Conservation (phyloP, 768 basidiomycete species). For the Xerocomellus amylosporus region DNA sequence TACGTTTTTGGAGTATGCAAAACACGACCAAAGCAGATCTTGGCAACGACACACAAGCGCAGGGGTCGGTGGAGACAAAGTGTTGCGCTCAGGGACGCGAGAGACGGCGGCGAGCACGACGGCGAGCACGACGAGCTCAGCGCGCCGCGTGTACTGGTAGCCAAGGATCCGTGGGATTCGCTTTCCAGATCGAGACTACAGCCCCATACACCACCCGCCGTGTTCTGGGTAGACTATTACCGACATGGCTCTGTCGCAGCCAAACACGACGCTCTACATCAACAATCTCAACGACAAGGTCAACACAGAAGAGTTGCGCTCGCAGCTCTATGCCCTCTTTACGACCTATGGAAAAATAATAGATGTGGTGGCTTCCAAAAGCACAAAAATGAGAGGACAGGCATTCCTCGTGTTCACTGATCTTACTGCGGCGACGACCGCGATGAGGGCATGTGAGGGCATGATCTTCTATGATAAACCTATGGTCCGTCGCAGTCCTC, state of each 20-base stretch:
- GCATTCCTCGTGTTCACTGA: slow-evolving; percentile 96
- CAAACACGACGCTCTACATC: slow-evolving; percentile 86
- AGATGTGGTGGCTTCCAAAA: slow-evolving; percentile 89
- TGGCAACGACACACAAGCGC: slow-evolving; percentile 8
- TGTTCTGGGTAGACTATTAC: not conserved
- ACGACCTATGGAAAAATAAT: slow-evolving; percentile 91
- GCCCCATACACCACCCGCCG: not conserved
- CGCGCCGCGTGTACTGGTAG: not conserved
- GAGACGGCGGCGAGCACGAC: slow-evolving; percentile 4
- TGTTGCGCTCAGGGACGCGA: slow-evolving; percentile 1
- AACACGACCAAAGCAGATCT: slow-evolving; percentile 23
- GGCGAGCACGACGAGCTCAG: not conserved
- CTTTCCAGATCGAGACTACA: slow-evolving; percentile 18
- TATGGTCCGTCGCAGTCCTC: slow-evolving; percentile 54
- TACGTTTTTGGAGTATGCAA: slow-evolving; percentile 26
- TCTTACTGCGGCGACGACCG: slow-evolving; percentile 85
- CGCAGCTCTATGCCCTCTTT: slow-evolving; percentile 84
- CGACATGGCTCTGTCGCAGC: slow-evolving; percentile 55
- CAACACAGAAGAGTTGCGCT: slow-evolving; percentile 84
- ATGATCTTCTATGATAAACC: slow-evolving; percentile 92
- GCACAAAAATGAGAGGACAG: slow-evolving; percentile 83
- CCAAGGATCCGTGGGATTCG: slow-evolving; percentile 19
- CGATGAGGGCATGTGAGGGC: slow-evolving; percentile 90
- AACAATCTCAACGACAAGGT: slow-evolving; percentile 92
- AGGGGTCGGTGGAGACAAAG: not conserved